These are phyloP conservation scores for Diplodia corticola DNA, from an alignment of 2,329 filamentous ascomycete species.

Conservation along the genomic window DNA sequence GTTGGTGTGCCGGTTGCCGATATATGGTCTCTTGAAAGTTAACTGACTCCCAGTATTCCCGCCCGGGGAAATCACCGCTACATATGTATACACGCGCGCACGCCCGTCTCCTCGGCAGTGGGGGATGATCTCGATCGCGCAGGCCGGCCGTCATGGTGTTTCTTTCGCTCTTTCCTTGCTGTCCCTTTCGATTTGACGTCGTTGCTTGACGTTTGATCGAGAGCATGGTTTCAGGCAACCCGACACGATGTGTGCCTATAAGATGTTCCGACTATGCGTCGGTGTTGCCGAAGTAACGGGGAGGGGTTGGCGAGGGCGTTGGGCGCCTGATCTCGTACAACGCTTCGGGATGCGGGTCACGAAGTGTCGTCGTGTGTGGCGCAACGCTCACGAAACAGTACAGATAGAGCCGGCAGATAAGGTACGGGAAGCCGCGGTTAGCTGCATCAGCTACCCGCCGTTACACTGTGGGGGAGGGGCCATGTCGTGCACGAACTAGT, in stretches of 20 bases:
- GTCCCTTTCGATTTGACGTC: neutral
- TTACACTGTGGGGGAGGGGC: neutral
- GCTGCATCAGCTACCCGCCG: neutral
- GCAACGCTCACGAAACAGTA: neutral
- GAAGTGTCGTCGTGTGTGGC: neutral
- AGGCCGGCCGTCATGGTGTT: neutral
- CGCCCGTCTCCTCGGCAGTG: too few relatives aligned
- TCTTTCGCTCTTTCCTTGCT: neutral
- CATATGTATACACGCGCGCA: too few relatives aligned
- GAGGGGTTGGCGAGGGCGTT: neutral
- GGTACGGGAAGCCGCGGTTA: neutral
- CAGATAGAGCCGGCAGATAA: neutral
- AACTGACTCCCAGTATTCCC: too few relatives aligned
- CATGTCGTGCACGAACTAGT: neutral
- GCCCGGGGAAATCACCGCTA: too few relatives aligned
- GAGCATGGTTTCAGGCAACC: neutral
- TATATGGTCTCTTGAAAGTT: too few relatives aligned
- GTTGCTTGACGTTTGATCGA: neutral
- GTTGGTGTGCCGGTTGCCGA: too few relatives aligned
- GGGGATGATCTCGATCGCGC: too few relatives aligned
- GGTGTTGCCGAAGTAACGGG: neutral
- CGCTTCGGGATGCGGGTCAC: neutral
- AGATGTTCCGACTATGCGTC: neutral
- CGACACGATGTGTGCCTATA: neutral
- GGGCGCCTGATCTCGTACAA: neutral